Evolutionary conservation across 177 flowering plant species (phyloP).

Genomic region (Vitis hybrid): DNA sequence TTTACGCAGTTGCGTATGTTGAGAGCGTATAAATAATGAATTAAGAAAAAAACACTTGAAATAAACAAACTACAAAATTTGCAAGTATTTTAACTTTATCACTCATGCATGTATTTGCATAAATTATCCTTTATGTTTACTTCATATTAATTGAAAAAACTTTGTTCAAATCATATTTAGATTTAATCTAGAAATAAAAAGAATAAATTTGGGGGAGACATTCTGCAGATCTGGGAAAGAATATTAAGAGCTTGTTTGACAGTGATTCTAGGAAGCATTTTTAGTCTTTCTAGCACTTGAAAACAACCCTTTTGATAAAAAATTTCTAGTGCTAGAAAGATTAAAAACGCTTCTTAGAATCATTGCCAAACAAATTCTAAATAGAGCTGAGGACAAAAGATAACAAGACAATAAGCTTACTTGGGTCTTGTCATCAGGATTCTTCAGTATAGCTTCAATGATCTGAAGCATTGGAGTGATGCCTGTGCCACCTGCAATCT

Average conservation of each 20-base stretch:
- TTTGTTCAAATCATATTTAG: background rate
- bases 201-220: background rate
- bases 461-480: conserved; percentile 99
- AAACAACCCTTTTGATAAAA: too few species aligned
- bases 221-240: background rate
- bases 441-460: conserved; percentile 90
- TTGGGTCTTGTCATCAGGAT: conserved; percentile 95
- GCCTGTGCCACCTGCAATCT: conserved; percentile 99
- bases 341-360: too few species aligned
- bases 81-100: background rate
- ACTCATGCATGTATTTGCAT: background rate
- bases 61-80: background rate
- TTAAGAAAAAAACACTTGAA: background rate
- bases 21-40: background rate
- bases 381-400: background rate
- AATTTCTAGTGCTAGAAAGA: too few species aligned
- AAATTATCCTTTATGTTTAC: background rate
- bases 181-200: background rate
- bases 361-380: too few species aligned
- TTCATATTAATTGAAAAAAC: background rate
- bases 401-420: conserved; percentile 24
- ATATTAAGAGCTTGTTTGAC: too few species aligned
- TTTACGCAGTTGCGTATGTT: background rate
- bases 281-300: too few species aligned
- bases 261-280: too few species aligned